Conservation (phyloP, 176 grass and related monocot genomes). For the Aegilops longissima region DNA sequence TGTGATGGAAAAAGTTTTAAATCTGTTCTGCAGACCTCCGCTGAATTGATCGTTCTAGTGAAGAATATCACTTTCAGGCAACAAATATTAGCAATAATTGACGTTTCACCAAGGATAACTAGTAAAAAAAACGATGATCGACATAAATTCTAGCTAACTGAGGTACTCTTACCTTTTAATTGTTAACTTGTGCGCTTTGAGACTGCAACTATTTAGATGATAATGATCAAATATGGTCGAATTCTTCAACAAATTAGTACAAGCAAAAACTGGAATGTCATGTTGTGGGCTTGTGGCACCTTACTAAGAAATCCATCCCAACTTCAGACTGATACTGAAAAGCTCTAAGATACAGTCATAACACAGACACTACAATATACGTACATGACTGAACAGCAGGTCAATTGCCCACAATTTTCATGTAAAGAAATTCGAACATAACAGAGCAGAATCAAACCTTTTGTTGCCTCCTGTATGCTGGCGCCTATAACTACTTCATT, state of each 20-base stretch:
- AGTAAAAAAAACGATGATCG: not conserved
- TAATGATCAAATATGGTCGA: not conserved
- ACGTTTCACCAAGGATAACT: not conserved
- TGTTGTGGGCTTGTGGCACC: not conserved
- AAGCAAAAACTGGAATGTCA: not conserved
- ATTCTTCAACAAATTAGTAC: not conserved
- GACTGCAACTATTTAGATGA: not conserved
- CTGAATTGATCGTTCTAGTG: slow-evolving; percentile 39
- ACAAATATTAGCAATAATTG: not conserved
- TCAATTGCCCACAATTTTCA: not conserved
- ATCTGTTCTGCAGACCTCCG: slow-evolving; percentile 21
- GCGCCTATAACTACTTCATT: not conserved
- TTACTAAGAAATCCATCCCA: not conserved
- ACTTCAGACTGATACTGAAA: not conserved
- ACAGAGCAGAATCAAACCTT: slow-evolving; percentile 33
- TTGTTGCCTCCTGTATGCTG: slow-evolving; percentile 30
- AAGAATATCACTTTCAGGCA: not conserved
- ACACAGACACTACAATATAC: not conserved
- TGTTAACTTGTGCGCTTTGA: not conserved
- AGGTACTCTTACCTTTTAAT: not conserved
- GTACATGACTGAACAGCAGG: not conserved
- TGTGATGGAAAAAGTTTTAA: not conserved
- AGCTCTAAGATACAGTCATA: slow-evolving; percentile 8
- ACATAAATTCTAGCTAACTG: not conserved
- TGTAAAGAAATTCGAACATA: not conserved